phyloP scores from a whole-genome alignment of 805 yeast genomes.

The Torulaspora quercuum region DNA sequence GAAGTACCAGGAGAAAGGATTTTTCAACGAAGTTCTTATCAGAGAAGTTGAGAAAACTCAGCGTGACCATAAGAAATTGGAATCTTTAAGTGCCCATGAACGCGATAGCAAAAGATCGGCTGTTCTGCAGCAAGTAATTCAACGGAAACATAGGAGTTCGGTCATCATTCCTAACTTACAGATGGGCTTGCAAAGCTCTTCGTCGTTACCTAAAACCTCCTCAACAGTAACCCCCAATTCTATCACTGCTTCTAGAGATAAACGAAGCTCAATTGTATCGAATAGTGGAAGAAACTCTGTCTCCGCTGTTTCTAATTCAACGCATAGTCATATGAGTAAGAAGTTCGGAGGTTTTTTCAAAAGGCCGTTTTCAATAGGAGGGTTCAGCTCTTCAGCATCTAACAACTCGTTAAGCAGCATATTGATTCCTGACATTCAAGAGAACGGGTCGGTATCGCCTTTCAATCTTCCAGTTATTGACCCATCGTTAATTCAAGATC shows the following conservation, averaged over 20 bases:
- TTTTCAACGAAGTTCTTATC: conserved; percentile 46
- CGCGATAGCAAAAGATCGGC: conserved; percentile 36
- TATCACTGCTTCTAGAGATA: conserved; percentile 16
- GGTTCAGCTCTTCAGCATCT: conserved; percentile 33
- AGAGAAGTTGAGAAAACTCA: conserved; percentile 51
- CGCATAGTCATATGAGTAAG: conserved; percentile 35
- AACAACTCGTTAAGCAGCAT: conserved; percentile 27
- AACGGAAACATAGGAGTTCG: conserved; percentile 23
- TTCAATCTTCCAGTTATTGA: conserved; percentile 58
- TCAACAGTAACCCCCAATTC: conserved; percentile 10
- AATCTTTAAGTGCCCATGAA: conserved; percentile 39
- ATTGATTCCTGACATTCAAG: conserved; percentile 37
- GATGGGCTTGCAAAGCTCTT: neutral
- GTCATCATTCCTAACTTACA: conserved; percentile 15
- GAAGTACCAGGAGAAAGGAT: conserved; percentile 36
- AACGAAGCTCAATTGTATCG: conserved; percentile 28
- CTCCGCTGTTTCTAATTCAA: conserved; percentile 20
- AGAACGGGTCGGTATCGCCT: conserved; percentile 41
- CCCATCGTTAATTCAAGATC: conserved; percentile 38
- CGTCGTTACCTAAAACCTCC: neutral
- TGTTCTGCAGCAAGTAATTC: conserved; percentile 30
- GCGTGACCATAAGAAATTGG: conserved; percentile 50
- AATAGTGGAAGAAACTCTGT: conserved; percentile 23
- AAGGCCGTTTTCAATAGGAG: conserved; percentile 59
- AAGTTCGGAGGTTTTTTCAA: conserved; percentile 60